phyloP scores from a whole-genome alignment of 179 eudicot species.

The Patellifolia procumbens region DNA sequence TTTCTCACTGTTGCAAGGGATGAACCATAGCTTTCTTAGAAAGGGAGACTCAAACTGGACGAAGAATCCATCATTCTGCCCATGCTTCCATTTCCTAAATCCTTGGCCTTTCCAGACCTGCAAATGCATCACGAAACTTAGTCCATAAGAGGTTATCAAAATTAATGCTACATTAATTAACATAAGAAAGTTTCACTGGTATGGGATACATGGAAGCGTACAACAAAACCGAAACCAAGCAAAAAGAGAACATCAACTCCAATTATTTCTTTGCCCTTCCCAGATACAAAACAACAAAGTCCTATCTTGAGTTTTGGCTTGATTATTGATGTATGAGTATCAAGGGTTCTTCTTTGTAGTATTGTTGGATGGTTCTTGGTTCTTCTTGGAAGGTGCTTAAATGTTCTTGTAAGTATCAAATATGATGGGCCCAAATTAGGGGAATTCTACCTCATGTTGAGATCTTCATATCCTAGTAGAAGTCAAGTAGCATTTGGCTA shows the following conservation, averaged over 20 bases:
- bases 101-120: conserved; percentile 99
- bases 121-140: conserved; percentile 4
- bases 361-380: too few relatives aligned
- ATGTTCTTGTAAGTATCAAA: too few relatives aligned
- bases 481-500: too few relatives aligned
- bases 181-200: neutral
- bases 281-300: neutral
- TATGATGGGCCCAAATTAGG: too few relatives aligned
- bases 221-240: neutral
- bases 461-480: too few relatives aligned
- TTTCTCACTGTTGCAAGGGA: conserved; percentile 73
- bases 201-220: neutral
- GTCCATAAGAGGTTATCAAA: neutral
- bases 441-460: too few relatives aligned
- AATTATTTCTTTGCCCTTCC: neutral
- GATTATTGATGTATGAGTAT: too few relatives aligned
- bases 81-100: conserved; percentile 96
- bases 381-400: too few relatives aligned
- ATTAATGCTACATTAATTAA: neutral
- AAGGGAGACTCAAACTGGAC: conserved; percentile 84
- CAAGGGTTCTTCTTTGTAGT: too few relatives aligned
- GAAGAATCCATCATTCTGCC: conserved; percentile 87
- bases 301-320: neutral
- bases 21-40: conserved; percentile 74
- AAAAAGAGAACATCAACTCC: neutral